Base-by-base conservation (phyloP, 2,329 filamentous ascomycete species). In the Apiospora arundinis region DNA sequence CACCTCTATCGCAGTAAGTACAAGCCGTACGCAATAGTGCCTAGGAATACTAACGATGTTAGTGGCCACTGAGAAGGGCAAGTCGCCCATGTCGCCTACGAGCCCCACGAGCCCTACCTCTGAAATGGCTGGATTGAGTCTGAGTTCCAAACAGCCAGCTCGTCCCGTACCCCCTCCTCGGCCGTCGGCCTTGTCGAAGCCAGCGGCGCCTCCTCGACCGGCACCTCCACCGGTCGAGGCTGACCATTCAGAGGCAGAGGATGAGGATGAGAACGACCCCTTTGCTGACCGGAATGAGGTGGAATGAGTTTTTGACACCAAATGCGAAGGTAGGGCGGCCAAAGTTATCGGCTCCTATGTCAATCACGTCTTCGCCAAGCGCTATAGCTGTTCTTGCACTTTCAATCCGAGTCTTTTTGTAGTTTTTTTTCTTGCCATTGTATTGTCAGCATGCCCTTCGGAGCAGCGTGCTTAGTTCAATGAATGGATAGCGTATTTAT, bases 231-330 rank as follows among this genome's bases (percentile, higher is more conserved):
- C 81, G n/a, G 82, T 83, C 72, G 83, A 88, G n/a, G 87, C 86
- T 21, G 89, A 91, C 16, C 86, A 86, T 42, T 76, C 78, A 21
- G 83, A 87, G n/a, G 84, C 86, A 9, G 89, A 89, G 2, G 91
- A 93, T 8, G 91, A 93, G 23, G 92, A 94, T 63, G 92, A 95
- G n/a, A 88, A 96, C 74, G 90, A 97, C 78, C 95, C 95, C 0
- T 97, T 97, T 63, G 56, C 56, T 40, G 56, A 63, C 32, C 56
- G 56, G 21, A 63, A 63, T 63, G 56, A 63, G 6, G 87, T 93
- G 56, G 32, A 40, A 14, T 63, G 32, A 63, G 4, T 86, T 93
- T 4, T 75, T 73, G 21, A 83, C 81, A 37, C 79, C 80, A 9
- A 79, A 75, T 75, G 76, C 78, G 52, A 86, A 86, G 77, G 81